Evolutionary conservation across 345 rosid species (phyloP).

Genomic region (Dimocarpus longan): DNA sequence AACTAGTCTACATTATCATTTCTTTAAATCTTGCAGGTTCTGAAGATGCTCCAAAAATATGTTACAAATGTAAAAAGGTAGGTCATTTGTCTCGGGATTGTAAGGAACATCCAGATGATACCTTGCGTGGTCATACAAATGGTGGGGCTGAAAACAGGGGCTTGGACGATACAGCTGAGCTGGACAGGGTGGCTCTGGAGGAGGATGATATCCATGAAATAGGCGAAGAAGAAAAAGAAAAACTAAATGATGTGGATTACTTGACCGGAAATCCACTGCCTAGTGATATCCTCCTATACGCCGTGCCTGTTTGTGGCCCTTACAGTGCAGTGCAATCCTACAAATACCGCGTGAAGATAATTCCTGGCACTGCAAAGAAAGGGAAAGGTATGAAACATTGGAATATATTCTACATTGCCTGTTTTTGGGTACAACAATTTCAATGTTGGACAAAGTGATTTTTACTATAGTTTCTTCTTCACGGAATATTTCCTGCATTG

Average conservation of each 20-base stretch:
- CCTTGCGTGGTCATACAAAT: slow-evolving; percentile 28
- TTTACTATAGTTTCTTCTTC: not conserved
- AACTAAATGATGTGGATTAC: slow-evolving; percentile 82
- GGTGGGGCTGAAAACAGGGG: slow-evolving; percentile 28
- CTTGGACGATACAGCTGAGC: slow-evolving; percentile 34
- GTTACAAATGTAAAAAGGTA: slow-evolving; percentile 82
- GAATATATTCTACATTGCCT: not conserved
- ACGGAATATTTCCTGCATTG: not conserved
- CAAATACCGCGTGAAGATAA: slow-evolving; percentile 85
- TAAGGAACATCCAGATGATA: slow-evolving; percentile 58
- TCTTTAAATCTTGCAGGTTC: slow-evolving; percentile 46
- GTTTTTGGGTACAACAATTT: not conserved
- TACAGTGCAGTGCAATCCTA: slow-evolving; percentile 85
- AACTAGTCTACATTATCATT: not conserved
- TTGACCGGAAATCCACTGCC: slow-evolving; percentile 85
- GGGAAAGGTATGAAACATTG: slow-evolving; percentile 68
- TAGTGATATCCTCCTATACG: slow-evolving; percentile 75
- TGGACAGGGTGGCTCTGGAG: slow-evolving; percentile 85
- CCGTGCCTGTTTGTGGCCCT: slow-evolving; percentile 93
- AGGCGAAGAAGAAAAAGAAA: slow-evolving; percentile 88
- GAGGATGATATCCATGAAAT: slow-evolving; percentile 93
- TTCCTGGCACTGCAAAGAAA: slow-evolving; percentile 88
- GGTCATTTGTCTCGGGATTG: slow-evolving; percentile 95
- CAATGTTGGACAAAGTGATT: too few species aligned
- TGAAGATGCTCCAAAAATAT: slow-evolving; percentile 73